A percentile compares a stretch with the other conserved stretches of the same genome.
phyloP scores from a whole-genome alignment of 1,284 basidiomycete species.

The Rhodotorula sp. region DNA sequence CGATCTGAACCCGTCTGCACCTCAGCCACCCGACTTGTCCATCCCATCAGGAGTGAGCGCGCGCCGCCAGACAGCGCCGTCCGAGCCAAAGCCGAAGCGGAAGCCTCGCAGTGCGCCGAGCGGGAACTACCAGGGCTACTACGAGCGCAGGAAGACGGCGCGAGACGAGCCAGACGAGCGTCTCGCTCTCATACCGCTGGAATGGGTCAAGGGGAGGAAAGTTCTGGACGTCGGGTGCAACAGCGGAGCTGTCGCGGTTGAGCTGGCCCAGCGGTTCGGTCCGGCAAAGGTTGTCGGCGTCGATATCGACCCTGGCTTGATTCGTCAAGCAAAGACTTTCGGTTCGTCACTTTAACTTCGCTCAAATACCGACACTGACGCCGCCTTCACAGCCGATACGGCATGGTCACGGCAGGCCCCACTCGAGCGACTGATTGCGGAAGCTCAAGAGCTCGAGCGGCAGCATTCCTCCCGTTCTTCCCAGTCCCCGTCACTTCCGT shows the following conservation, averaged over 20 bases:
- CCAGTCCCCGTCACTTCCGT: not conserved
- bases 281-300: constrained; percentile 69
- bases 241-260: constrained; percentile 74
- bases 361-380: not conserved
- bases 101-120: not conserved
- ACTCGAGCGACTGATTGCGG: constrained; percentile 50
- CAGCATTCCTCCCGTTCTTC: constrained; percentile 37
- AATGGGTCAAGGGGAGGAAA: constrained; percentile 58
- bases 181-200: constrained; percentile 59
- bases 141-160: not conserved
- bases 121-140: constrained; percentile 14
- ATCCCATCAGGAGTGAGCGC: not conserved
- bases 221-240: constrained; percentile 81
- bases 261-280: constrained; percentile 66
- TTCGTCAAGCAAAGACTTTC: constrained; percentile 66
- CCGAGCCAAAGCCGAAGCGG: not conserved
- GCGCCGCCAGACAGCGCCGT: not conserved
- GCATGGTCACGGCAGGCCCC: constrained; percentile 43
- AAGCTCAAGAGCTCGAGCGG: constrained; percentile 48
- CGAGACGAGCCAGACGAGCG: constrained; percentile 64
- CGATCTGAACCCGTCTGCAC: constrained; percentile 6
- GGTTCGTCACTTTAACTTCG: constrained; percentile 18
- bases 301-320: constrained; percentile 71
- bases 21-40: not conserved
- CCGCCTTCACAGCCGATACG: constrained; percentile 23